Conservation (phyloP, 2,329 filamentous ascomycete species). For the Leptodontidium sp. region DNA sequence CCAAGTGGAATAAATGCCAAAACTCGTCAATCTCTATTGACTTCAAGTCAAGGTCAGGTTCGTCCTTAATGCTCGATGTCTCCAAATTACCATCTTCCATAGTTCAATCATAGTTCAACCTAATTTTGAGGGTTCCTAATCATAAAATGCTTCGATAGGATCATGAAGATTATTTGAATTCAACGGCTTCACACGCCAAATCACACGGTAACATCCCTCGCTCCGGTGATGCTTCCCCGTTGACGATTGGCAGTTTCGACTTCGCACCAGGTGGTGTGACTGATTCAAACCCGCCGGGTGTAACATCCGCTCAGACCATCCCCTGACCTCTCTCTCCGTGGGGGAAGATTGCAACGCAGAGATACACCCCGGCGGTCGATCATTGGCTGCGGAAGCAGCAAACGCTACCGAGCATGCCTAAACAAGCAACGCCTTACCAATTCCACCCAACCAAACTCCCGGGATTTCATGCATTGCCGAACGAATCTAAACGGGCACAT, state of each 20-base stretch:
- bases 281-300: background rate
- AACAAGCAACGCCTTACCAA: background rate
- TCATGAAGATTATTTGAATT: no score
- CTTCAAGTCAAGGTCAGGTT: no score
- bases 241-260: no score
- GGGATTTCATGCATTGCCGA: conserved; percentile 18
- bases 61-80: no score
- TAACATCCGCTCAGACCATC: conserved; percentile 1
- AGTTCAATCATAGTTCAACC: no score
- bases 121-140: no score
- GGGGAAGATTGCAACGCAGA: background rate
- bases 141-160: no score
- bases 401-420: background rate
- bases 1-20: no score
- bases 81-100: no score
- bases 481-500: background rate
- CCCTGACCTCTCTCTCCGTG: background rate
- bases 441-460: conserved; percentile 16
- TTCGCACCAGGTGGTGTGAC: background rate
- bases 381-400: conserved; percentile 7
- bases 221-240: background rate
- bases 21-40: no score
- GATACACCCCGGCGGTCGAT: background rate
- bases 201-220: background rate
- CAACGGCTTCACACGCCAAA: background rate